Evolutionary conservation across 2,329 filamentous ascomycete species (phyloP).

Genomic region (Aspergillus thermomutatus): DNA sequence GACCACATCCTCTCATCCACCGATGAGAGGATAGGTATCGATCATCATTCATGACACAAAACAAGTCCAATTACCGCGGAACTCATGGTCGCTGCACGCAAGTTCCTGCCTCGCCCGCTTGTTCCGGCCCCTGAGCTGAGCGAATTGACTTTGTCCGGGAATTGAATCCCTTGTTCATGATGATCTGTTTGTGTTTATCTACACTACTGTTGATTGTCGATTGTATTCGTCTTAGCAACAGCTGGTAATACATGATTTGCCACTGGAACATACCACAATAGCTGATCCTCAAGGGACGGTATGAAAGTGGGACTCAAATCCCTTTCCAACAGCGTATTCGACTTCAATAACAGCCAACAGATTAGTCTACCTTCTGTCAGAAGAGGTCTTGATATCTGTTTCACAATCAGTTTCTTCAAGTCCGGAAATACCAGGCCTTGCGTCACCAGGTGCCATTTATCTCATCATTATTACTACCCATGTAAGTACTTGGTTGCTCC

Average conservation of each 20-base stretch:
- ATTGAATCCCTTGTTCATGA: neutral
- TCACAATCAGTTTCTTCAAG: neutral
- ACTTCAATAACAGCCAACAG: neutral
- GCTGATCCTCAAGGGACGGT: neutral
- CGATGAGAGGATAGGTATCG: neutral
- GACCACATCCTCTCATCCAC: neutral
- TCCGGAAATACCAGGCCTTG: neutral
- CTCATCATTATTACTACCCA: neutral
- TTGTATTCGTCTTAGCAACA: neutral
- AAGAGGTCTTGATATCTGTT: neutral
- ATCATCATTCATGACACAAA: neutral
- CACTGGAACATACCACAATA: neutral
- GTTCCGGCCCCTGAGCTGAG: neutral
- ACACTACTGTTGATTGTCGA: neutral
- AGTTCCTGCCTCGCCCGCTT: neutral
- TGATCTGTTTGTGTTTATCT: neutral
- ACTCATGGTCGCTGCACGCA: neutral
- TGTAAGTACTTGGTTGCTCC: neutral
- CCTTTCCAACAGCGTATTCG: neutral
- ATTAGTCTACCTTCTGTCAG: neutral
- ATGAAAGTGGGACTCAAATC: neutral
- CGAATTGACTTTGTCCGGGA: neutral
- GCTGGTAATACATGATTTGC: neutral
- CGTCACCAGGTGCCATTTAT: neutral
- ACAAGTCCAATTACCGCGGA: neutral